These are phyloP conservation scores for Antitrichia curtipendula DNA, from an alignment of 225 moss, liverwort and hornwort species.

Conservation along the genomic window DNA sequence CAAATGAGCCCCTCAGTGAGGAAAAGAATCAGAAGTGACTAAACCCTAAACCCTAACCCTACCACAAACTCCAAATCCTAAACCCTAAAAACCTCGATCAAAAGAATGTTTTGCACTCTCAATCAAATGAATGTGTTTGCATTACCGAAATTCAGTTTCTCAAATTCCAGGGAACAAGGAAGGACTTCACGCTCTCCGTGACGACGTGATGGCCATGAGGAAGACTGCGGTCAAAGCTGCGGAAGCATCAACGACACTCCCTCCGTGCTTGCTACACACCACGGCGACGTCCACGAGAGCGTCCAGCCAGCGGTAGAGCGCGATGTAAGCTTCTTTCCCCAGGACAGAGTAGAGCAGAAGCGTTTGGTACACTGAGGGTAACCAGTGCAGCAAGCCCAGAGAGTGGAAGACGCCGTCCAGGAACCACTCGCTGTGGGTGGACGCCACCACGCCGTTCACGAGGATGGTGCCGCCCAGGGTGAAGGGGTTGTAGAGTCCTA, in stretches of 20 bases:
- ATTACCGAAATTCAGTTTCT: not conserved
- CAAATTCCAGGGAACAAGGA: not conserved
- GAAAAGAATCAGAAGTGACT: not conserved
- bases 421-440: conserved; percentile 27
- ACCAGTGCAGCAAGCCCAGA: not conserved
- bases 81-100: not conserved
- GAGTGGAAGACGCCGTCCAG: conserved; percentile 2
- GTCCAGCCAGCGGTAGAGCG: not conserved
- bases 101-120: not conserved
- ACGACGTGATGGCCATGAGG: not conserved
- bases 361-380: not conserved
- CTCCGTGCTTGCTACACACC: not conserved
- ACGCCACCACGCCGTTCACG: conserved; percentile 16
- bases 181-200: not conserved
- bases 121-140: not conserved
- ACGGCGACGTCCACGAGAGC: not conserved
- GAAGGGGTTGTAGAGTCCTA: conserved; percentile 23
- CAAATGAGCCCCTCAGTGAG: not conserved
- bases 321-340: not conserved
- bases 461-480: conserved; percentile 15
- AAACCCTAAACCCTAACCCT: not conserved
- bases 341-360: not conserved
- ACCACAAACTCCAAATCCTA: not conserved
- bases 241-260: not conserved
- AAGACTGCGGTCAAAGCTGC: not conserved